Conservation (phyloP, 2,329 filamentous ascomycete species). For the Aureobasidium leucospermi region DNA sequence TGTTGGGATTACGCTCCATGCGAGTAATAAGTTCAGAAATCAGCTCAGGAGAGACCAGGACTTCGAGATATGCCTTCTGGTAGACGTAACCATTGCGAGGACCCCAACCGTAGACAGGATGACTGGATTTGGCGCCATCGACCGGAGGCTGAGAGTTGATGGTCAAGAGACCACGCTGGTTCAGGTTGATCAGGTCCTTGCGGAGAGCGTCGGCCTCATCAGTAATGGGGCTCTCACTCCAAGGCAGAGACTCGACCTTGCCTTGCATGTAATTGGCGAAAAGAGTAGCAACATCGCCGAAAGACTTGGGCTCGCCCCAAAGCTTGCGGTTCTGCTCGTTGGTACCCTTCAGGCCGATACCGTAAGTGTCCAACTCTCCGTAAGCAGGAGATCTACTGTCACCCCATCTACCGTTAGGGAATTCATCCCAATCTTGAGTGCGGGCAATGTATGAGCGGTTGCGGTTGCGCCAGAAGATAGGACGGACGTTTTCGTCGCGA, state of each 20-base stretch:
- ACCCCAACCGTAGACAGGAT: slow-evolving; percentile 88
- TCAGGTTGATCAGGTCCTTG: slow-evolving; percentile 69
- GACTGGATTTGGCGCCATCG: slow-evolving; percentile 78
- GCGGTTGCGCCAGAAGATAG: slow-evolving; percentile 97
- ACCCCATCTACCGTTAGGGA: slow-evolving; percentile 97
- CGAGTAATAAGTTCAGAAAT: slow-evolving; percentile 70
- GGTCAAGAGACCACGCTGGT: slow-evolving; percentile 79
- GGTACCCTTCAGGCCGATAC: slow-evolving; percentile 84
- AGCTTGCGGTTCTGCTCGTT: slow-evolving; percentile 94
- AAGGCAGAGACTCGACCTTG: slow-evolving; percentile 75
- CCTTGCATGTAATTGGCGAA: slow-evolving; percentile 82
- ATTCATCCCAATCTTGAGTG: slow-evolving; percentile 98
- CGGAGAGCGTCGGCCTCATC: slow-evolving; percentile 74
- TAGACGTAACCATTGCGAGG: slow-evolving; percentile 94
- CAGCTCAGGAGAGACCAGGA: slow-evolving; percentile 74
- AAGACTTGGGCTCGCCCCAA: slow-evolving; percentile 77
- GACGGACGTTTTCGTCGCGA: slow-evolving; percentile 88
- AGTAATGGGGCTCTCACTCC: slow-evolving; percentile 86
- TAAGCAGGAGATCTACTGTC: slow-evolving; percentile 94
- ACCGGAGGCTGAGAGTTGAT: slow-evolving; percentile 98
- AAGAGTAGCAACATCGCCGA: slow-evolving; percentile 73
- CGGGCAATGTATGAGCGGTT: slow-evolving; percentile 93
- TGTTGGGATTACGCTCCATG: slow-evolving; percentile 67
- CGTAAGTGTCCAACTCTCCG: slow-evolving; percentile 89
- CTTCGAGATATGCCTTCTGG: slow-evolving; percentile 94